Evolutionary conservation across 495 filamentous ascomycete species (phyloP).

Genomic region (Tuber umbilicatum): DNA sequence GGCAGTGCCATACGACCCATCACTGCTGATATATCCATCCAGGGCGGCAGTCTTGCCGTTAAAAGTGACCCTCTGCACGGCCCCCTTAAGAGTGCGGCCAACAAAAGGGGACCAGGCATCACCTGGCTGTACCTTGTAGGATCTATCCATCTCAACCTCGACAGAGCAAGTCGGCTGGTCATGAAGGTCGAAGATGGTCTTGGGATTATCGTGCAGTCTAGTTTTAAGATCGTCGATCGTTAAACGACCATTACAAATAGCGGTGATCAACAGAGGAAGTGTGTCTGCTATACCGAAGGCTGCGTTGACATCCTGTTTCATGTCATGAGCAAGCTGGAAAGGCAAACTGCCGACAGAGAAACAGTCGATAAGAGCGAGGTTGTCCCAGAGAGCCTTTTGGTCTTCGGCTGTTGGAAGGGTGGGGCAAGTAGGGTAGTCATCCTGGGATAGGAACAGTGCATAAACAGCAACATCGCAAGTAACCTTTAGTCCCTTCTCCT

Average conservation of each 20-base stretch:
- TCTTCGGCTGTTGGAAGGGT: constrained; percentile 64
- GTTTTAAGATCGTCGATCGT: constrained; percentile 66
- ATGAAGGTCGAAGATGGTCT: constrained; percentile 79
- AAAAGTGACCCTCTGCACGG: constrained; percentile 73
- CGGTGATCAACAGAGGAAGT: constrained; percentile 69
- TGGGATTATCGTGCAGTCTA: constrained; percentile 72
- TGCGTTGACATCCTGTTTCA: constrained; percentile 53
- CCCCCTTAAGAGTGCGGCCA: constrained; percentile 63
- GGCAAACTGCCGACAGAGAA: constrained; percentile 80
- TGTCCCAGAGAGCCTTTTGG: constrained; percentile 72
- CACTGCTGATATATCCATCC: constrained; percentile 57
- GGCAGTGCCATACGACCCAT: constrained; percentile 59
- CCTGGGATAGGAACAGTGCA: constrained; percentile 68
- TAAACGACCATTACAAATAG: constrained; percentile 67
- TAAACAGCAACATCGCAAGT: constrained; percentile 81
- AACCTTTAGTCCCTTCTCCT: constrained; percentile 74
- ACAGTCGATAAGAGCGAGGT: constrained; percentile 69
- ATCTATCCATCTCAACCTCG: constrained; percentile 63
- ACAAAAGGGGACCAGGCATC: constrained; percentile 67
- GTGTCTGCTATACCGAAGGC: constrained; percentile 68
- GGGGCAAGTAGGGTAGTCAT: constrained; percentile 64
- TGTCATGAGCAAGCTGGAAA: constrained; percentile 62
- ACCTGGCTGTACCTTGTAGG: constrained; percentile 54
- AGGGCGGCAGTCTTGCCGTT: constrained; percentile 69
- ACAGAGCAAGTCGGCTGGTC: constrained; percentile 68